Conservation (phyloP, 1,284 basidiomycete species). For the Cystobasidiaceae sp. region DNA sequence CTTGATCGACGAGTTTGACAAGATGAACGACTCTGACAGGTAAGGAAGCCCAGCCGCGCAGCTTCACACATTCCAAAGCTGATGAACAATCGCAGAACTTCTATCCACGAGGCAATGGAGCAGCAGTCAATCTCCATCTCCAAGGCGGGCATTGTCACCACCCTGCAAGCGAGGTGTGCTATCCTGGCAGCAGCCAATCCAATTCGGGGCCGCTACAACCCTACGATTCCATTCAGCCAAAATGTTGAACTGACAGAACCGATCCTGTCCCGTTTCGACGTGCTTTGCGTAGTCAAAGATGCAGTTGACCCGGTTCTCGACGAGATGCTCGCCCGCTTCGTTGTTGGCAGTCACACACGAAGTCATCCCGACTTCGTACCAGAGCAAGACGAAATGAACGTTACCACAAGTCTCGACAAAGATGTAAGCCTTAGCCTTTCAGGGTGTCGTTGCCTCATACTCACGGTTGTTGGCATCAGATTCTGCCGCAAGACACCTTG, state of each 20-base stretch:
- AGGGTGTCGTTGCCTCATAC: neutral
- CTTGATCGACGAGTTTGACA: conserved; percentile 99
- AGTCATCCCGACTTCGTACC: conserved; percentile 90
- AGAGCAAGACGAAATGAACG: conserved; percentile 76
- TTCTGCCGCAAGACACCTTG: conserved; percentile 94
- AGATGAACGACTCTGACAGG: conserved; percentile 88
- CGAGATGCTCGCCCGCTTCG: conserved; percentile 92
- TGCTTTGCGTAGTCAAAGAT: conserved; percentile 97
- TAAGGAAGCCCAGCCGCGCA: too few relatives aligned
- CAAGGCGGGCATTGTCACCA: conserved; percentile 96
- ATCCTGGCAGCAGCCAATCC: conserved; percentile 98
- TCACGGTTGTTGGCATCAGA: conserved; percentile 51
- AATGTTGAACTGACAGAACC: conserved; percentile 99
- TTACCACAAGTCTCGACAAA: conserved; percentile 79
- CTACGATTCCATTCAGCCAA: conserved; percentile 95
- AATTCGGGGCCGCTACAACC: conserved; percentile 89
- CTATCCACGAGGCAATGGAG: conserved; percentile 99
- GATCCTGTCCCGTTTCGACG: conserved; percentile 97
- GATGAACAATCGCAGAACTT: conserved; percentile 58
- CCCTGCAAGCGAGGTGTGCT: conserved; percentile 91
- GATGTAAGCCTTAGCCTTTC: conserved; percentile 60
- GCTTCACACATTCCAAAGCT: neutral
- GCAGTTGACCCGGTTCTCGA: conserved; percentile 94
- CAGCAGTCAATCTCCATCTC: conserved; percentile 99
- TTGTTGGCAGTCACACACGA: conserved; percentile 89